A percentile compares a stretch with the other conserved stretches of the same genome.
These are phyloP conservation scores for Paraglomus occultum DNA, from an alignment of 192 early-diverging fungal species.

Conservation along the genomic window DNA sequence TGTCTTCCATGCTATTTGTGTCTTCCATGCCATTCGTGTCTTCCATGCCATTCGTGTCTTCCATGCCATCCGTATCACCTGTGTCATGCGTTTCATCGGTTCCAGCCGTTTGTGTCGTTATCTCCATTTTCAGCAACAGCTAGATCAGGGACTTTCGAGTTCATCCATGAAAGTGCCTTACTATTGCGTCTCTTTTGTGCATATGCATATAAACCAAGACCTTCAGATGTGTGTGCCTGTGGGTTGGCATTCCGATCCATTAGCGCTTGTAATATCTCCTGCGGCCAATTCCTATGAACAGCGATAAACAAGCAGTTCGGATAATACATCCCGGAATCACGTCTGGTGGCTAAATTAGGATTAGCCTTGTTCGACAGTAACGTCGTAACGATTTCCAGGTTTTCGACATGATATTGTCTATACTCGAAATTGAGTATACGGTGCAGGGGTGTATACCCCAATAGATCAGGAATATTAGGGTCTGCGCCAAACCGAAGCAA, in stretches of 20 bases:
- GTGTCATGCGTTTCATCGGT: no score
- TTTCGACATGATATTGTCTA: not conserved
- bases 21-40: no score
- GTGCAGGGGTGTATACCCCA: not conserved
- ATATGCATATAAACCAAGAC: no score
- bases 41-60: no score
- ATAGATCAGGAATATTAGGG: not conserved
- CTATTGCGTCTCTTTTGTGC: no score
- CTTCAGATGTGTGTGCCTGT: not conserved
- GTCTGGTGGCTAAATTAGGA: not conserved
- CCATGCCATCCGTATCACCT: no score
- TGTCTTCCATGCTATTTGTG: no score
- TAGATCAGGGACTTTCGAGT: no score
- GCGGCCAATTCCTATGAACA: not conserved
- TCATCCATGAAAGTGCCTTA: no score
- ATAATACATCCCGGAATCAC: not conserved
- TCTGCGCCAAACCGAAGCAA: not conserved
- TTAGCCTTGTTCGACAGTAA: not conserved
- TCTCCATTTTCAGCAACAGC: no score
- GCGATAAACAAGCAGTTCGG: slow-evolving; percentile 4
- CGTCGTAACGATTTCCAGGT: not conserved
- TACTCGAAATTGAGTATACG: not conserved
- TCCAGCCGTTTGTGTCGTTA: no score
- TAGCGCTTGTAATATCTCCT: not conserved
- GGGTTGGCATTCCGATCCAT: not conserved